phyloP scores from a whole-genome alignment of 1,284 basidiomycete genomes.

The Fistulinella staudtii region DNA sequence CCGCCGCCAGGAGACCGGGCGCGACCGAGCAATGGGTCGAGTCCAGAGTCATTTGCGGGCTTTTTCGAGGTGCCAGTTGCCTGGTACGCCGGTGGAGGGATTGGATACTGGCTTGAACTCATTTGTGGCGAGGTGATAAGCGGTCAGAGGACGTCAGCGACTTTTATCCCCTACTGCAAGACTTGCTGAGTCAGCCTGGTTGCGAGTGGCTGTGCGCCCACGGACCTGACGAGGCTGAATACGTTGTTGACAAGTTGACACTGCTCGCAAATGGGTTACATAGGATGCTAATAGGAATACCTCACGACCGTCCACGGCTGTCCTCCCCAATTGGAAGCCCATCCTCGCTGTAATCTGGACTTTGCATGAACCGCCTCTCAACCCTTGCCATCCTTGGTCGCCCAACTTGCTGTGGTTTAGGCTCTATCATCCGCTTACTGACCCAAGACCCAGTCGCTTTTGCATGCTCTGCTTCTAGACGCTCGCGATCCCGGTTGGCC shows the following conservation, averaged over 20 bases:
- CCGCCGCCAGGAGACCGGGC: constrained; percentile 43
- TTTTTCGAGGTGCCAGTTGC: constrained; percentile 35
- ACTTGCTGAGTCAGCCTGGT: constrained; percentile 27
- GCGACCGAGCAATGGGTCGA: constrained; percentile 49
- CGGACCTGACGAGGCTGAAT: not conserved
- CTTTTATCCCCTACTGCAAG: constrained; percentile 9
- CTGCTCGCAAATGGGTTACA: too few relatives aligned
- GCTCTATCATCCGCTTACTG: not conserved
- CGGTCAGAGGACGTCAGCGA: constrained; percentile 5
- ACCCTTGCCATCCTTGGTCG: constrained; percentile 1
- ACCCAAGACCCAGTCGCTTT: not conserved
- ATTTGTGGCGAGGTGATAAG: constrained; percentile 26
- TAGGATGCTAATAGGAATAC: too few relatives aligned
- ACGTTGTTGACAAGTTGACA: not conserved
- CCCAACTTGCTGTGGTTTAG: not conserved
- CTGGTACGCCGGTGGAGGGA: constrained; percentile 53
- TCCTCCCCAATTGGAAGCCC: constrained; percentile 7
- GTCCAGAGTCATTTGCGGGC: constrained; percentile 27
- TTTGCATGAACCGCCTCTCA: constrained; percentile 20
- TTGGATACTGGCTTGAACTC: constrained; percentile 40
- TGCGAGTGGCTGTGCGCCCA: constrained; percentile 23
- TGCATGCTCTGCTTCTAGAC: not conserved
- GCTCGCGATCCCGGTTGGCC: constrained; percentile 14
- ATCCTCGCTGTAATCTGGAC: constrained; percentile 30
- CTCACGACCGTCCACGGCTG: constrained; percentile 1